These are phyloP conservation scores for Aspergillus bridgeri DNA, from an alignment of 495 filamentous ascomycete species.

Conservation along the genomic window DNA sequence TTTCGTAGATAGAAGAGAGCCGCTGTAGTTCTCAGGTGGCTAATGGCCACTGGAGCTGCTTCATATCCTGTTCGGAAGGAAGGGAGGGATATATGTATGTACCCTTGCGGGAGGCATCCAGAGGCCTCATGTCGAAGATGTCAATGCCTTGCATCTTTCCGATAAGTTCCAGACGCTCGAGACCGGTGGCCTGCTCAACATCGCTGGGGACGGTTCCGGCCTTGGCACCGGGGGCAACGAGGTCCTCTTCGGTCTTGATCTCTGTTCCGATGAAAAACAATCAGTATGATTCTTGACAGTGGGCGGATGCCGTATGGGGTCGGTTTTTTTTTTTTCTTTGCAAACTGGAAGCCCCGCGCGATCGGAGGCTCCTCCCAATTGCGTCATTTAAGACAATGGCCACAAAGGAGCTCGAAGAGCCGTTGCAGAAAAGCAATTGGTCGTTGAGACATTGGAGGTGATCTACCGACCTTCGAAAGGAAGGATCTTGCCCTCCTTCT, in stretches of 20 bases:
- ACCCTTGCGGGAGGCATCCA: constrained; percentile 88
- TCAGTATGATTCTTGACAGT: constrained; percentile 8
- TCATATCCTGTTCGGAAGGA: background rate
- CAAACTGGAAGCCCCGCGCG: background rate
- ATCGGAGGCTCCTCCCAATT: background rate
- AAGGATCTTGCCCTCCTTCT: constrained; percentile 43
- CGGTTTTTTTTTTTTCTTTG: background rate
- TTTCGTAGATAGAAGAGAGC: background rate
- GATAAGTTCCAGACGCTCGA: constrained; percentile 97
- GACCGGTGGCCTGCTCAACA: constrained; percentile 88
- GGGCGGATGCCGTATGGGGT: background rate
- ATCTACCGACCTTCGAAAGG: constrained; percentile 43
- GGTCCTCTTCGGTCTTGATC: constrained; percentile 74
- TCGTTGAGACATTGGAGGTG: constrained; percentile 6
- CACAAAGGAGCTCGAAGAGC: constrained; percentile 1
- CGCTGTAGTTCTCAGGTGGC: background rate
- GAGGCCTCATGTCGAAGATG: constrained; percentile 95
- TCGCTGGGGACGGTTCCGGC: constrained; percentile 88
- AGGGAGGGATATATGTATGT: constrained; percentile 28
- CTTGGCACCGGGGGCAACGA: constrained; percentile 74
- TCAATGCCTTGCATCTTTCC: constrained; percentile 99
- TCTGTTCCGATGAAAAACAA: constrained; percentile 53
- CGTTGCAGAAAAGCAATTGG: constrained; percentile 14
- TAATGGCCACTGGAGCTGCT: constrained; percentile 9
- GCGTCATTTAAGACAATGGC: background rate